phyloP scores from a whole-genome alignment of 169 alveolate genomes.

The Plasmodium vivax region DNA sequence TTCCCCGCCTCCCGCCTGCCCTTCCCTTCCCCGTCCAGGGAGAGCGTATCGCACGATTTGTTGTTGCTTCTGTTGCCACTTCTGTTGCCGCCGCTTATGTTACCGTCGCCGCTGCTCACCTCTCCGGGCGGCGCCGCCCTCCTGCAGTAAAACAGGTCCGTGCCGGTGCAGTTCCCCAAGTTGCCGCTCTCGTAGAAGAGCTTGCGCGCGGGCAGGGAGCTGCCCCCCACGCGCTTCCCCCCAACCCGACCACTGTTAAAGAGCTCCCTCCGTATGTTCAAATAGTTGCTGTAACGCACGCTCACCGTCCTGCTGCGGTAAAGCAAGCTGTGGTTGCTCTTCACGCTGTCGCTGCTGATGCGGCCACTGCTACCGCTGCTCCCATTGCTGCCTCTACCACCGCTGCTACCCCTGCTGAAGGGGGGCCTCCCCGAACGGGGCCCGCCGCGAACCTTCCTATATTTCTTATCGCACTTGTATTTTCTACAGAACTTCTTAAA shows the following conservation, averaged over 20 bases:
- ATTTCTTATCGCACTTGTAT: background rate
- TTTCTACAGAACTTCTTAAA: conserved; percentile 36
- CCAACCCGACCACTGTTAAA: background rate
- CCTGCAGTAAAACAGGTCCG: conserved; percentile 28
- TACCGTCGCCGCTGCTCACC: background rate
- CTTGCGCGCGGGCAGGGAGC: background rate
- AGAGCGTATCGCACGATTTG: background rate
- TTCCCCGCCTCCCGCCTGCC: background rate
- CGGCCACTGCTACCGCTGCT: background rate
- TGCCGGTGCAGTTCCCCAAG: conserved; percentile 20
- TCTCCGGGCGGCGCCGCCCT: background rate
- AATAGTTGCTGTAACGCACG: conserved; percentile 17
- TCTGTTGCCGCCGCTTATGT: no score
- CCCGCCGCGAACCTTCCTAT: background rate
- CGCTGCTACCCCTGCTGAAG: background rate
- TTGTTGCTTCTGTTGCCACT: background rate
- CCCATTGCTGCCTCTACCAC: background rate
- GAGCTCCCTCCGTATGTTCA: conserved; percentile 8
- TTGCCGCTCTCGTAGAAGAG: conserved; percentile 28
- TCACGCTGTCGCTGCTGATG: conserved; percentile 5
- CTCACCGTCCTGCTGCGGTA: background rate
- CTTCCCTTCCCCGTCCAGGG: background rate
- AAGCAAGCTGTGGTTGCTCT: conserved; percentile 17
- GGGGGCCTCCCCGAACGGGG: background rate
- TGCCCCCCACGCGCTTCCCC: background rate